These are phyloP conservation scores for Geosmithia putterillii DNA, from an alignment of 2,329 filamentous ascomycete genomes.

Conservation along the genomic window DNA sequence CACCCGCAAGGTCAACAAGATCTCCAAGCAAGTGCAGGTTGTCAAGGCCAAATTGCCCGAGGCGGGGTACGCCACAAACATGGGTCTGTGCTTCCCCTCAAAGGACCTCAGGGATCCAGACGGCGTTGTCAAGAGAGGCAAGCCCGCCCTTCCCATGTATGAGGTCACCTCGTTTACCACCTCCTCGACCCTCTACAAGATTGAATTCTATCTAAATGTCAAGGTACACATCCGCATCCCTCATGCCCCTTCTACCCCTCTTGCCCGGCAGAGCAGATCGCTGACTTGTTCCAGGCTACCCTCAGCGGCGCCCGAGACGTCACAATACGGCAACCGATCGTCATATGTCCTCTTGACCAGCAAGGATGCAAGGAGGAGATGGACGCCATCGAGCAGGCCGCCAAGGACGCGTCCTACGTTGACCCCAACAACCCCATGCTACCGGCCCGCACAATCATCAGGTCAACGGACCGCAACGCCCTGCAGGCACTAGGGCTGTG, in stretches of 20 bases:
- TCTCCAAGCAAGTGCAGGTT: conserved; percentile 71
- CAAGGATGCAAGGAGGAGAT: conserved; percentile 96
- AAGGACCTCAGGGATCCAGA: conserved; percentile 81
- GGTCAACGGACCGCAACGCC: conserved; percentile 59
- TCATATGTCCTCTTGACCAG: conserved; percentile 91
- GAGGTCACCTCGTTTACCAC: conserved; percentile 87
- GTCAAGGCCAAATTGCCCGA: conserved; percentile 82
- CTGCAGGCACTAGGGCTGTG: conserved; percentile 51
- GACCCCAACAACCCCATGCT: conserved; percentile 84
- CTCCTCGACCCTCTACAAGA: conserved; percentile 88
- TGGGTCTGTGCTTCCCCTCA: conserved; percentile 81
- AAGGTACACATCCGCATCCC: conserved; percentile 49
- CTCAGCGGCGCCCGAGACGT: conserved; percentile 84
- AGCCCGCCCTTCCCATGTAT: conserved; percentile 80
- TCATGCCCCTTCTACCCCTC: background rate
- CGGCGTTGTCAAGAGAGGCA: conserved; percentile 74
- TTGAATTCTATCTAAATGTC: conserved; percentile 90
- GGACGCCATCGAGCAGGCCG: conserved; percentile 93
- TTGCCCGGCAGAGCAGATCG: too few species aligned
- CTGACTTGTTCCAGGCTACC: conserved; percentile 51
- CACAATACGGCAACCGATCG: conserved; percentile 77
- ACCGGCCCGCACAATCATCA: conserved; percentile 73
- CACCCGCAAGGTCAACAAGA: conserved; percentile 74
- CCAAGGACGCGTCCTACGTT: conserved; percentile 80
- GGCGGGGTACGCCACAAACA: conserved; percentile 82